Evolutionary conservation across 2,329 filamentous ascomycete genomes (phyloP).

Genomic region (Cyphellophora europaea): DNA sequence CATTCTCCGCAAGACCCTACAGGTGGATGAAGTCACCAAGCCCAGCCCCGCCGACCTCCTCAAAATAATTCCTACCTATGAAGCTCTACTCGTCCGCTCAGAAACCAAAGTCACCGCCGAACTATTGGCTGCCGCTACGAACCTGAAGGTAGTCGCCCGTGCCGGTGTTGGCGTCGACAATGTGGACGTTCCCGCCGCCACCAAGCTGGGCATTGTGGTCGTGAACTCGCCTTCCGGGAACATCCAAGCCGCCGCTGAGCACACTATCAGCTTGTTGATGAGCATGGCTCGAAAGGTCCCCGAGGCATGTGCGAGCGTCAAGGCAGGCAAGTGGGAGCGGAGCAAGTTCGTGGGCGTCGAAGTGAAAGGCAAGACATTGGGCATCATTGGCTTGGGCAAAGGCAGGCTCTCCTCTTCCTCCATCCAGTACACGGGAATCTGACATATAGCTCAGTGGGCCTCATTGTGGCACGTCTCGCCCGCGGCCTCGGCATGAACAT

Average conservation of each 20-base stretch:
- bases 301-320: slow-evolving; percentile 58
- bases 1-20: slow-evolving; percentile 55
- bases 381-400: slow-evolving; percentile 72
- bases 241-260: slow-evolving; percentile 70
- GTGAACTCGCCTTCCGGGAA: slow-evolving; percentile 74
- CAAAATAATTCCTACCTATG: slow-evolving; percentile 59
- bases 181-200: slow-evolving; percentile 66
- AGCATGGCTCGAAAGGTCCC: slow-evolving; percentile 66
- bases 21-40: slow-evolving; percentile 59
- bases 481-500: slow-evolving; percentile 70
- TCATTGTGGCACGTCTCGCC: slow-evolving; percentile 71
- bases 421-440: slow-evolving; percentile 1
- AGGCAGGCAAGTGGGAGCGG: slow-evolving; percentile 66
- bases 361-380: slow-evolving; percentile 66
- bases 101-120: slow-evolving; percentile 70
- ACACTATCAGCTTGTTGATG: slow-evolving; percentile 66
- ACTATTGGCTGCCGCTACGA: slow-evolving; percentile 56
- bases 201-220: slow-evolving; percentile 64
- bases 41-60: slow-evolving; percentile 56
- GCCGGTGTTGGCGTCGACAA: slow-evolving; percentile 79
- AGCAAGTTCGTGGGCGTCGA: slow-evolving; percentile 67
- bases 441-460: slow-evolving; percentile 43
- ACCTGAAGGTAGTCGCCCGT: slow-evolving; percentile 67
- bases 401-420: slow-evolving; percentile 29
- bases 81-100: slow-evolving; percentile 69